phyloP scores from a whole-genome alignment of 2,329 filamentous ascomycete species.

The Trichoderma polysporum region DNA sequence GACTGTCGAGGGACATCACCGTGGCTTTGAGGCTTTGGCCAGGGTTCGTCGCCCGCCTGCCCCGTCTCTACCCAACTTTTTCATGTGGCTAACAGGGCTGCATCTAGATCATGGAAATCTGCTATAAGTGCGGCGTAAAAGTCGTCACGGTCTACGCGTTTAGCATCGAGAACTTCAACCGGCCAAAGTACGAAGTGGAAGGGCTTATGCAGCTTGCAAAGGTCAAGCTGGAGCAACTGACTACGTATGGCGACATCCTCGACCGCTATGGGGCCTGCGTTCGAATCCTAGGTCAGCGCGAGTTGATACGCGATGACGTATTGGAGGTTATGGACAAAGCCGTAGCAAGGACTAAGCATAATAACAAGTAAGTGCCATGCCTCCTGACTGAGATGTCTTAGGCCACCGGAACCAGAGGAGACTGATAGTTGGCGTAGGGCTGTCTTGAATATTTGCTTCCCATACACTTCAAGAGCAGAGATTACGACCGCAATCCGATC shows the following conservation, averaged over 20 bases:
- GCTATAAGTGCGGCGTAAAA: constrained; percentile 95
- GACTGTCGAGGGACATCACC: constrained; percentile 91
- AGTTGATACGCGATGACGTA: constrained; percentile 83
- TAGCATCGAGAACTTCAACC: constrained; percentile 98
- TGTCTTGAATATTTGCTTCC: constrained; percentile 90
- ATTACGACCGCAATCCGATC: constrained; percentile 86
- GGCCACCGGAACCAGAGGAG: too few species aligned
- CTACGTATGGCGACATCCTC: constrained; percentile 88
- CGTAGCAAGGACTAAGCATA: constrained; percentile 81
- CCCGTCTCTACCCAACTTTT: not conserved
- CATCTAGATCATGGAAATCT: constrained; percentile 83
- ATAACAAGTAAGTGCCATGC: constrained; percentile 62
- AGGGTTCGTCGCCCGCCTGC: constrained; percentile 56
- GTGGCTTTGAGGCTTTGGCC: constrained; percentile 93
- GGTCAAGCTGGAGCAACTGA: constrained; percentile 86
- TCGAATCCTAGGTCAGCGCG: constrained; percentile 78
- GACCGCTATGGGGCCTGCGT: constrained; percentile 90
- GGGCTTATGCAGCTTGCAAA: constrained; percentile 98
- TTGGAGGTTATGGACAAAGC: constrained; percentile 84
- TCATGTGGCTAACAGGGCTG: constrained; percentile 19
- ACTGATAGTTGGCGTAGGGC: constrained; percentile 39
- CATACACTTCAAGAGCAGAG: constrained; percentile 93
- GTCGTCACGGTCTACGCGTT: constrained; percentile 98
- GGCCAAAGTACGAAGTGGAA: constrained; percentile 93
- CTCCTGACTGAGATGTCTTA: not conserved